Evolutionary conservation across 2,329 filamentous ascomycete species (phyloP), one percentile per base, ranked within the genome.

Genomic region (Cladophialophora carrionii): DNA sequence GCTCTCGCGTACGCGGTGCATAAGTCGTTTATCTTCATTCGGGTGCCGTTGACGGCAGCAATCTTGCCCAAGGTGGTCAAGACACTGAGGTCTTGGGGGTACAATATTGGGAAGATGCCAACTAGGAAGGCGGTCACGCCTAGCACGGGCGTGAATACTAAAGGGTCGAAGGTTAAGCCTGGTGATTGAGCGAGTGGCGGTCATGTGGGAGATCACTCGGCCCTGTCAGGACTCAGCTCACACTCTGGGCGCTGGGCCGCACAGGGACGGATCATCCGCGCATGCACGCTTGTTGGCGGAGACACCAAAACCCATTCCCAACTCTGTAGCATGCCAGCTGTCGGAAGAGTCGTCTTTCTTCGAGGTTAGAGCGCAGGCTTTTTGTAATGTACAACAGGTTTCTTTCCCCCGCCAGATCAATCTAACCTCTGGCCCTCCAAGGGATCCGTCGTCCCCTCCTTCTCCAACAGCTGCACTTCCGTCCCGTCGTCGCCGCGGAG

Each of bases 1-100:
- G 92, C 91, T 17, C 84, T 99, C 56, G 95, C 95, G 12, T 99
- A 99, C 75, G 94, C 94, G 31, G 91, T 99, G 64, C 95, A 99
- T 83, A 99, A 99, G 81, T 96, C 90, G 72, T 92, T 98, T 77
- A 97, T 99, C 73, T 96, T 99, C 78, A 78, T 98, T 70, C 87
- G 95, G n/a, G 92, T 99, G 9, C 95, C 95, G 8, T 80, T 98
- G 69, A 95, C 95, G 0, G 92, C 91, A 12, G 94, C 92, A 2
- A 84, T 98, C 37, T 92, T 91, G 8, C 95, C 95, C 1, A 97
- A 96, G 78, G 88, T 98, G n/a, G 95, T 97, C 73, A 96, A 92
- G 78, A 86, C 88, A 12, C 81, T 99, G 31, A 84, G 94, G 69
- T 84, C 87, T 12, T 96, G 94, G 92, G 95, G 95, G 4, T 98